Evolutionary conservation across 108 stramenopile genomes (phyloP).

Genomic region (Epithemia pelagica): DNA sequence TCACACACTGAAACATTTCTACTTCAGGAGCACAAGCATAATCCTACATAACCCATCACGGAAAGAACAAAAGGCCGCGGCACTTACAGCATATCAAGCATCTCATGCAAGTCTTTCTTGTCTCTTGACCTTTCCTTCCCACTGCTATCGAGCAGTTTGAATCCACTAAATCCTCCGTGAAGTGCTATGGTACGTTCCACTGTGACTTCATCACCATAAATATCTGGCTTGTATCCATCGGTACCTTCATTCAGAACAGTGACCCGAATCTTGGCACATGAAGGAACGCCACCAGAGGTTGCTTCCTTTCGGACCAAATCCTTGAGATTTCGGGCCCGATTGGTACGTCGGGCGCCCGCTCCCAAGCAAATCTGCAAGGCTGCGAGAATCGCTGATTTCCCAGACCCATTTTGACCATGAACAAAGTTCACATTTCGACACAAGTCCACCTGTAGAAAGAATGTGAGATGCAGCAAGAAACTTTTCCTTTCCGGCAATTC

Average conservation of each 20-base stretch:
- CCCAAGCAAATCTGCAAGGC: constrained; percentile 97
- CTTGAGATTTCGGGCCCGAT: constrained; percentile 78
- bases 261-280: constrained; percentile 74
- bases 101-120: constrained; percentile 80
- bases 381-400: constrained; percentile 91
- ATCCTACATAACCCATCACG: too few relatives aligned
- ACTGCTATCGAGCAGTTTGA: constrained; percentile 57
- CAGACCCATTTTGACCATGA: constrained; percentile 88
- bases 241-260: constrained; percentile 82
- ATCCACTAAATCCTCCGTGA: constrained; percentile 68
- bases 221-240: constrained; percentile 80
- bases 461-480: constrained; percentile 21
- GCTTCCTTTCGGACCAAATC: constrained; percentile 86
- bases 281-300: constrained; percentile 24
- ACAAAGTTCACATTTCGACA: constrained; percentile 93
- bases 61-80: background rate
- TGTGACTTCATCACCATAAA: constrained; percentile 86
- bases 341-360: constrained; percentile 77
- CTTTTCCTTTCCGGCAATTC: too few relatives aligned
- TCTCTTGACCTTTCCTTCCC: constrained; percentile 39
- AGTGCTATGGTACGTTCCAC: constrained; percentile 79
- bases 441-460: constrained; percentile 53
- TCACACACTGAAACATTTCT: too few relatives aligned
- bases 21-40: too few relatives aligned
- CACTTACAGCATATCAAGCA: constrained; percentile 73